Percentiles rank a stretch among this genome's conserved stretches.
Evolutionary conservation across 1,284 basidiomycete species (phyloP).

Genomic region (Cutaneotrichosporon dermatis): DNA sequence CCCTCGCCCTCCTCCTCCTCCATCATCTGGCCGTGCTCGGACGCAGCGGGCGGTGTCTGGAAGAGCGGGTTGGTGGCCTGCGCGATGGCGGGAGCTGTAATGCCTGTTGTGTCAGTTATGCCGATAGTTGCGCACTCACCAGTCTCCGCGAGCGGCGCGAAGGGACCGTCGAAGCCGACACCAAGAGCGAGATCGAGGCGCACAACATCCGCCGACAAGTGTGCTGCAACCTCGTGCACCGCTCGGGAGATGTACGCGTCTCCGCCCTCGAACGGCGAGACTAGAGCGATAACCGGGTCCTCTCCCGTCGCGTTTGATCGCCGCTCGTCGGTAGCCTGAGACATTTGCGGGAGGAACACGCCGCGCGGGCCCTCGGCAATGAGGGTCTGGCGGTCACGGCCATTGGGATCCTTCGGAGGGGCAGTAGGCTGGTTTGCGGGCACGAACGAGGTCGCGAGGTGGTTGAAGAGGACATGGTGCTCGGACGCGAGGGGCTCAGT

Average conservation of each 20-base stretch:
- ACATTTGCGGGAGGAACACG: slow-evolving; percentile 1
- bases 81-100: slow-evolving; percentile 22
- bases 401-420: background rate
- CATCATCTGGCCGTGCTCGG: slow-evolving; percentile 2
- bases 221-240: slow-evolving; percentile 66
- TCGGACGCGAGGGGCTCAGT: slow-evolving; percentile 9
- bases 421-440: slow-evolving; percentile 16
- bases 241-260: slow-evolving; percentile 71
- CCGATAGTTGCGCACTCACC: slow-evolving; percentile 66
- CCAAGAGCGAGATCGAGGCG: slow-evolving; percentile 60
- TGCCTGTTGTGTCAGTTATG: slow-evolving; percentile 13
- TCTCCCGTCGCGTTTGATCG: background rate
- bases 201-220: slow-evolving; percentile 69
- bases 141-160: slow-evolving; percentile 57
- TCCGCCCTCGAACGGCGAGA: slow-evolving; percentile 81
- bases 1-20: slow-evolving; percentile 15
- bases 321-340: background rate
- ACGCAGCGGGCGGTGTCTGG: slow-evolving; percentile 54
- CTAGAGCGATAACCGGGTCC: slow-evolving; percentile 67
- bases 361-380: slow-evolving; percentile 1
- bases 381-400: background rate
- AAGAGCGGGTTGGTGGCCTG: slow-evolving; percentile 49
- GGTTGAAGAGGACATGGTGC: slow-evolving; percentile 19
- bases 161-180: slow-evolving; percentile 63
- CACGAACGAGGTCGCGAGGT: slow-evolving; percentile 20